Base-by-base conservation (phyloP, 1,139 yeast species). In the Nakaseomyces uthaithaninus region DNA sequence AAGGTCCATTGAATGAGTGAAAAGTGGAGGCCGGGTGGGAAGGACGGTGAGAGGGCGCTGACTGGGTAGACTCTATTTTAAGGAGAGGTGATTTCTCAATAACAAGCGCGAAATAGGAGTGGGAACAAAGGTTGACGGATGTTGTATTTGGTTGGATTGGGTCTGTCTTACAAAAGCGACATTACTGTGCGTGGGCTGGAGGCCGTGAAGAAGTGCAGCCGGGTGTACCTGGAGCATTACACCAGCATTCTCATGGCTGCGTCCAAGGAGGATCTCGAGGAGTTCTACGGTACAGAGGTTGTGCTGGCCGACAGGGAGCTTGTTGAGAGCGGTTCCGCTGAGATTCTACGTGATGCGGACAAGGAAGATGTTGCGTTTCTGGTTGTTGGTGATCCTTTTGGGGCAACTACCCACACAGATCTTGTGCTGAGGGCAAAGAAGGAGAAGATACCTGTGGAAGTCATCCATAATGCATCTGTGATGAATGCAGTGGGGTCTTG, bases 401-500 rank as follows among this genome's bases (percentile, higher is more conserved):
- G 98, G 25, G 98, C 98, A 33, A 91, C 98, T 4, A 91, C 98
- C 0, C 98, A 91, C 63, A 86, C 96, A 0, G 98, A 91, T 65
- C 71, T 91, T 49, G 86, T 87, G 30, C 74, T 91, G 44, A 71
- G 98, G 53, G 97, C 97, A 26, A 74, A 94, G 52, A 94, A 84
- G 62, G 69, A 80, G 47, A 77, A 76, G 2, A 85, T 91, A 56
- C 68, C 72, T 42, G 86, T 84, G 35, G 93, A 84, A 56, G 75
- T 84, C 38, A 76, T 91, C 44, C 98, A 91, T 65, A 91, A 91
- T 63, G 98, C 98, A 2, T 84, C 95, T 18, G 94, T 91, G 17
- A 87, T 91, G 96, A 91, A 91, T 60, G 98, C 98, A 0, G 94
- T 91, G 18, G 98, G 98, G 11, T 94, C 96, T 1, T 87, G 96